These are phyloP conservation scores for Conringia planisiliqua DNA, from an alignment of 345 rosid genomes.

Conservation along the genomic window DNA sequence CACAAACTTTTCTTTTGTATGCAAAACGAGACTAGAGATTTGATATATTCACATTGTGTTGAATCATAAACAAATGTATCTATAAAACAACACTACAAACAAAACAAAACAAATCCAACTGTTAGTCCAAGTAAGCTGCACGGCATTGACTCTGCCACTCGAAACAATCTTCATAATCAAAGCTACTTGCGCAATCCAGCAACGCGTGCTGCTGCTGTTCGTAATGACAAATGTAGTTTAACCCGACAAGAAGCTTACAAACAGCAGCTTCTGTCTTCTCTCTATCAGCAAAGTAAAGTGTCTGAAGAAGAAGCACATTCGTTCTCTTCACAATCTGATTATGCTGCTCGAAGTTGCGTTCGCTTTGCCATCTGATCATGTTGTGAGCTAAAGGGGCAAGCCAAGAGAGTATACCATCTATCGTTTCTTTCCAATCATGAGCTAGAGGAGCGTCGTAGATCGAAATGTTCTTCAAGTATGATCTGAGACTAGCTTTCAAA, in stretches of 20 bases:
- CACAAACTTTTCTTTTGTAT: neutral
- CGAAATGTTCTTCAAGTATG: constrained; percentile 71
- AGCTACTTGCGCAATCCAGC: constrained; percentile 90
- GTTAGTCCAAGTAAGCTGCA: constrained; percentile 31
- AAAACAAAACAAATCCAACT: neutral
- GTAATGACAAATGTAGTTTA: constrained; percentile 90
- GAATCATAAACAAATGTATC: constrained; percentile 25
- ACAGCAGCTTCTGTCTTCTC: constrained; percentile 73
- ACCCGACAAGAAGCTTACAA: constrained; percentile 82
- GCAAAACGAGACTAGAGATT: constrained; percentile 12
- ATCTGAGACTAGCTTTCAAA: constrained; percentile 61
- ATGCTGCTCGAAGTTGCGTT: constrained; percentile 90
- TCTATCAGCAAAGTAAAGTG: constrained; percentile 88
- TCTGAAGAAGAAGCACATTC: constrained; percentile 80
- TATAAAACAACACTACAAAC: constrained; percentile 22
- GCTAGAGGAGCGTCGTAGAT: constrained; percentile 94
- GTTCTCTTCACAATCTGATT: constrained; percentile 69
- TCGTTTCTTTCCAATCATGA: constrained; percentile 88
- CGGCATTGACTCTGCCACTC: constrained; percentile 81
- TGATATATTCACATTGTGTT: constrained; percentile 30
- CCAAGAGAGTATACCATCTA: constrained; percentile 73
- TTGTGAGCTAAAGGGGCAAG: constrained; percentile 93
- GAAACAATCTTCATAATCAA: constrained; percentile 88
- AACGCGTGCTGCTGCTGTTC: constrained; percentile 87
- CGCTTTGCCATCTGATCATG: constrained; percentile 94